These are phyloP conservation scores for Pichiaceae sp. DNA, from an alignment of 1,139 yeast species.

Conservation along the genomic window DNA sequence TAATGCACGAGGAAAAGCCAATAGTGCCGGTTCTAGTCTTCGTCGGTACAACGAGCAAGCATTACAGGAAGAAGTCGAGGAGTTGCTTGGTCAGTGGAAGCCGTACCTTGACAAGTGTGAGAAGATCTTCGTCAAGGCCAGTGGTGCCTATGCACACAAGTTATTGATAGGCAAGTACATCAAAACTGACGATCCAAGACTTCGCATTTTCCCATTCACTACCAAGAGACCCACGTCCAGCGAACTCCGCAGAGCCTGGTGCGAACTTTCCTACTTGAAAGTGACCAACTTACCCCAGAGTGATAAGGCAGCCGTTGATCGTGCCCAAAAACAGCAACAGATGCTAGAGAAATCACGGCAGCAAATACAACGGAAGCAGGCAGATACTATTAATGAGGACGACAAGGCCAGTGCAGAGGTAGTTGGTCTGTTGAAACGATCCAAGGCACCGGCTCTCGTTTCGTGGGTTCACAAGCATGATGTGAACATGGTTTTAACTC, in stretches of 20 bases:
- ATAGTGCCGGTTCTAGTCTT: conserved; percentile 88
- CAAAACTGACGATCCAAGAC: conserved; percentile 40
- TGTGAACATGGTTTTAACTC: conserved; percentile 40
- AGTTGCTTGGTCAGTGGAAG: conserved; percentile 60
- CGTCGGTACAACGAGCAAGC: conserved; percentile 89
- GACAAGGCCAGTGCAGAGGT: conserved; percentile 40
- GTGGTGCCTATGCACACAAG: conserved; percentile 1
- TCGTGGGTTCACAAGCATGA: conserved; percentile 52
- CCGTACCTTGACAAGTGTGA: conserved; percentile 48
- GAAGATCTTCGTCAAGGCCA: conserved; percentile 72
- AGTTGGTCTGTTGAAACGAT: conserved; percentile 52
- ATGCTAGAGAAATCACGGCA: conserved; percentile 20
- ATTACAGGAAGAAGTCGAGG: conserved; percentile 65
- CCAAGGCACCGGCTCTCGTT: conserved; percentile 69
- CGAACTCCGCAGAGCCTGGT: conserved; percentile 83
- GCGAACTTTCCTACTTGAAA: conserved; percentile 55
- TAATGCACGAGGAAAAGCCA: conserved; percentile 88
- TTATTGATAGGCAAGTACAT: conserved; percentile 44
- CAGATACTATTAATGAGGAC: conserved; percentile 33
- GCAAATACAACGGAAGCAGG: conserved; percentile 4
- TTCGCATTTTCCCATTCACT: conserved; percentile 74
- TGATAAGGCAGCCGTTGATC: conserved; percentile 26
- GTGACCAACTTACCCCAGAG: conserved; percentile 49
- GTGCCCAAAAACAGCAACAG: conserved; percentile 23
- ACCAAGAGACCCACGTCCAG: conserved; percentile 80